Conservation (phyloP, 169 alveolate genomes). For the Perkinsus marinus region DNA sequence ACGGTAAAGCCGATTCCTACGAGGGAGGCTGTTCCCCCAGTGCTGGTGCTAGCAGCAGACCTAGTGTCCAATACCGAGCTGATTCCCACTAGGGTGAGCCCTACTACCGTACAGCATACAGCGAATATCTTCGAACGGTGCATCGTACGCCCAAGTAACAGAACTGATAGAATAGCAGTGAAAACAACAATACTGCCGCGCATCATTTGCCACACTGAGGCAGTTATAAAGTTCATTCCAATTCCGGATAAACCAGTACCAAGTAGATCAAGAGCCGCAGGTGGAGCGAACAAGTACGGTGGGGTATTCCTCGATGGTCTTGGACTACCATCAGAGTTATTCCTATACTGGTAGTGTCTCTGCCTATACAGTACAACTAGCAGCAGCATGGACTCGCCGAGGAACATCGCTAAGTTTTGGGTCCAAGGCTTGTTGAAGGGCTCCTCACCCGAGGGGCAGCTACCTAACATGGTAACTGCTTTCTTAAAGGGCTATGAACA, state of each 20-base stretch:
- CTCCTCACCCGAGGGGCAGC: not conserved
- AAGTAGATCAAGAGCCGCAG: not conserved
- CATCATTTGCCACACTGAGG: constrained; percentile 4
- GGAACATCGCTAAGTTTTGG: not conserved
- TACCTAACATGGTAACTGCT: not conserved
- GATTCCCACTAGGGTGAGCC: not conserved
- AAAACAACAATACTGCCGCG: not conserved
- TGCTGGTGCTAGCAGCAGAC: not conserved
- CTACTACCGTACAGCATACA: not conserved
- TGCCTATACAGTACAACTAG: not conserved
- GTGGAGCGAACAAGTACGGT: not conserved
- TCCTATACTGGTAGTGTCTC: not conserved
- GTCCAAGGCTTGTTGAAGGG: constrained; percentile 1
- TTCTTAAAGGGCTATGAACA: no score
- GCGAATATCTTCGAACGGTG: not conserved
- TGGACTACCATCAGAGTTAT: no score
- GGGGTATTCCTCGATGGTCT: no score
- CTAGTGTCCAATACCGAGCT: not conserved
- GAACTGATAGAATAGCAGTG: not conserved
- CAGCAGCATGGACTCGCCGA: not conserved
- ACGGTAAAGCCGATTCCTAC: not conserved
- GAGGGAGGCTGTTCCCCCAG: not conserved
- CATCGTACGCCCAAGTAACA: not conserved
- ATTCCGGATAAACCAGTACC: not conserved
- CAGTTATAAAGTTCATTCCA: not conserved